A percentile compares a stretch with the other conserved stretches of the same genome.
Evolutionary conservation across 2,329 filamentous ascomycete genomes (phyloP).

Genomic region (Penicillium sp.): DNA sequence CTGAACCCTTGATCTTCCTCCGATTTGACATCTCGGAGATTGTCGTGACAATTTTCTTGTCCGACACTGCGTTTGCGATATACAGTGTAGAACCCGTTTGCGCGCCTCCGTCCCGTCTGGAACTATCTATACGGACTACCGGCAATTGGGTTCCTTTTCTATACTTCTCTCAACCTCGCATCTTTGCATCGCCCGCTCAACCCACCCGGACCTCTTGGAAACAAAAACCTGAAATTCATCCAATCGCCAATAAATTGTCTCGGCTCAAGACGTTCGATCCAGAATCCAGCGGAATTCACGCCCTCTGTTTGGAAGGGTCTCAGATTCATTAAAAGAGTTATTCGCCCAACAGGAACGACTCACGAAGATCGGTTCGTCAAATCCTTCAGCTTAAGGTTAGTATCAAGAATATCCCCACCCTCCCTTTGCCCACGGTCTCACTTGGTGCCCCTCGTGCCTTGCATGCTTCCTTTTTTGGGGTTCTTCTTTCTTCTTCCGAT

Average conservation of each 20-base stretch:
- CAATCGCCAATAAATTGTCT: slow-evolving; percentile 15
- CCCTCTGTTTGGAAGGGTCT: slow-evolving; percentile 24
- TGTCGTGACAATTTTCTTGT: slow-evolving; percentile 8
- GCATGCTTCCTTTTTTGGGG: slow-evolving; percentile 34
- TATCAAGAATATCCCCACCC: slow-evolving; percentile 23
- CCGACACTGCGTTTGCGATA: slow-evolving; percentile 20
- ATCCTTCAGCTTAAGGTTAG: slow-evolving; percentile 30
- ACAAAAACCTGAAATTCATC: slow-evolving; percentile 2
- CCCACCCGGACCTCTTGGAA: neutral
- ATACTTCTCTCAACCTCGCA: neutral
- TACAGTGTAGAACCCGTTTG: slow-evolving; percentile 17
- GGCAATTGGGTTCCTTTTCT: neutral
- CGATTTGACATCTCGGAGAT: slow-evolving; percentile 11
- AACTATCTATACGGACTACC: slow-evolving; percentile 3
- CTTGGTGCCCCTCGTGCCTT: slow-evolving; percentile 33
- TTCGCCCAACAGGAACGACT: neutral
- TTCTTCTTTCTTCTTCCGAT: slow-evolving; percentile 20
- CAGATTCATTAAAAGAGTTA: slow-evolving; percentile 10
- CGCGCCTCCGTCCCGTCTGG: slow-evolving; percentile 5
- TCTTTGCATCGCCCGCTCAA: neutral
- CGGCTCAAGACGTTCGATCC: slow-evolving; percentile 17
- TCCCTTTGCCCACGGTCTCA: slow-evolving; percentile 32
- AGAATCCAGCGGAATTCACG: neutral
- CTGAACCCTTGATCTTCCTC: neutral
- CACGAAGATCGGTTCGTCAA: slow-evolving; percentile 12